Conservation (phyloP, 306 rosid genomes). For the Prunus kanzakura region DNA sequence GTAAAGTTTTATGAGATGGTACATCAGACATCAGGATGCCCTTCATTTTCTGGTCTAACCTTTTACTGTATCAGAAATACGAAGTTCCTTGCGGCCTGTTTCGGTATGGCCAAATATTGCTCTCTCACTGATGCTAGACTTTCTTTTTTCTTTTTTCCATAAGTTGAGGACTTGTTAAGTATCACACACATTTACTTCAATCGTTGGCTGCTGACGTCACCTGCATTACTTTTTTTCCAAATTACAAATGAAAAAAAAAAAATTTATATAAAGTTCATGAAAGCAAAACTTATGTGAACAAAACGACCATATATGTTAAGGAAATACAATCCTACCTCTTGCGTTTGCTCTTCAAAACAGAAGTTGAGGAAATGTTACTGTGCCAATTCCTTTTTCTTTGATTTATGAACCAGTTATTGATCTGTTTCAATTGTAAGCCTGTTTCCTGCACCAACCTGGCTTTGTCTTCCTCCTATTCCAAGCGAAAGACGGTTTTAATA, state of each 20-base stretch:
- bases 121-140: background rate
- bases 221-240: conserved; percentile 49
- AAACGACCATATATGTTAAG: background rate
- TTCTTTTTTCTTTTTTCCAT: too few relatives aligned
- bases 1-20: background rate
- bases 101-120: background rate
- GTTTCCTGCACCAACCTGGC: conserved; percentile 90
- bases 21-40: conserved; percentile 1
- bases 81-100: background rate
- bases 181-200: conserved; percentile 35
- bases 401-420: conserved; percentile 58
- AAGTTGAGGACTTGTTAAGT: background rate
- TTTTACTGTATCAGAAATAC: background rate
- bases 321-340: conserved; percentile 48
- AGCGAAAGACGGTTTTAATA: background rate
- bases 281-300: background rate
- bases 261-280: background rate
- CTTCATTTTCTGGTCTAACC: background rate
- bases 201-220: conserved; percentile 54
- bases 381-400: conserved; percentile 92
- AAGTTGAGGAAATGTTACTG: conserved; percentile 60
- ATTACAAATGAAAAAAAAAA: conserved; percentile 5
- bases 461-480: conserved; percentile 81
- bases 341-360: conserved; percentile 72
- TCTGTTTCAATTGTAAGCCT: conserved; percentile 78